Evolutionary conservation across 495 filamentous ascomycete genomes (phyloP), one percentile per base, ranked within the genome.

Genomic region (Filosporella fistucella): DNA sequence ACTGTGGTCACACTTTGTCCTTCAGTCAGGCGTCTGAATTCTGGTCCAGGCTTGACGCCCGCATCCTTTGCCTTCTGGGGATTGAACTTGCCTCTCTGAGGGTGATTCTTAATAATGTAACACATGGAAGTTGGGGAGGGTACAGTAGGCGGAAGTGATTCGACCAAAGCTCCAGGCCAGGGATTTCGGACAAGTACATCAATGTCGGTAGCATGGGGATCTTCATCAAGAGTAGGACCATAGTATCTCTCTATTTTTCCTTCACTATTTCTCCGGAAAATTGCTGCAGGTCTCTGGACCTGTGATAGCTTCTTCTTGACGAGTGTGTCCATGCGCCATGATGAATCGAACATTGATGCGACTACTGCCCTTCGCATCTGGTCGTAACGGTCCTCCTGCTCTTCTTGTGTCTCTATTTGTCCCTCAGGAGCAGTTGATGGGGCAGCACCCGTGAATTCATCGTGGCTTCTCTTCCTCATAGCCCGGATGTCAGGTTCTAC

Each of bases 21-120:
- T 2, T 41, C 42, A 0, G 72, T 63, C 11, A 89, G 68, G 26
- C 55, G 39, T 9, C 59, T 62, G 51, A 67, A 93, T n/a, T 77
- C 62, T 2, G 60, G 65, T 0, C 68, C 73, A 25, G 60, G 67
- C 14, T 54, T 55, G 0, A 96, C 74, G 3, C 81, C 81, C 11
- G 86, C 61, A 30, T 62, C 63, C 40, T 53, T 63, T 0, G 91
- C 94, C 49, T 68, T 76, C n/a, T 70, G 47, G 4, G 74, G 60
- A 20, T 84, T 68, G 59, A 99, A 96, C 57, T 84, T 91, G 12
- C 93, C 93, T 21, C 91, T 77, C 28, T 83, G 70, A 34, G 78
- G 71, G 48, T 91, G 81, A 24, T 70, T 80, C 38, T 84, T 84
- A 44, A 95, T 70, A 55, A 99, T 81, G 61, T 97, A 99, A 36